Conservation (phyloP, 495 filamentous ascomycete genomes). For the Hamigera avellanea region DNA sequence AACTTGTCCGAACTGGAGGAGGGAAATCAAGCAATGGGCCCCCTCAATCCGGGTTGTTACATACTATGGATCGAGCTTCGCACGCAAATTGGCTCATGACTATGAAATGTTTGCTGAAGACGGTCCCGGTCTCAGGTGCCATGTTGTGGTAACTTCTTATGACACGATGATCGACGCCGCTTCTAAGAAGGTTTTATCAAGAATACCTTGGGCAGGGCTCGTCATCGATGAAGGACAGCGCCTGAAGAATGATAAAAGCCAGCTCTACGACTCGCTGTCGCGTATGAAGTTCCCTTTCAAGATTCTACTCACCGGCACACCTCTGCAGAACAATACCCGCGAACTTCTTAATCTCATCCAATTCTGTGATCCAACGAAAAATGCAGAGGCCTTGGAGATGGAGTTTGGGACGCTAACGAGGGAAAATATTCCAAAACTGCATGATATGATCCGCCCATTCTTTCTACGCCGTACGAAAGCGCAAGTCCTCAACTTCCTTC, state of each 20-base stretch:
- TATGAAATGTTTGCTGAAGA: conserved; percentile 76
- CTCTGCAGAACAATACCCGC: conserved; percentile 87
- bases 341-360: conserved; percentile 94
- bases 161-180: conserved; percentile 66
- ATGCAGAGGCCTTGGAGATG: conserved; percentile 61
- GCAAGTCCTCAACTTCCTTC: conserved; percentile 78
- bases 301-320: conserved; percentile 78
- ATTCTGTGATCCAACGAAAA: conserved; percentile 63
- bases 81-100: conserved; percentile 57
- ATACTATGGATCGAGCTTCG: conserved; percentile 65
- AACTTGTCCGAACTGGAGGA: conserved; percentile 92
- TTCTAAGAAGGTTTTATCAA: conserved; percentile 47
- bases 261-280: conserved; percentile 63
- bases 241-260: conserved; percentile 82
- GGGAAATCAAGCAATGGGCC: conserved; percentile 91
- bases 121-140: conserved; percentile 54
- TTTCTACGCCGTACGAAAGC: conserved; percentile 78
- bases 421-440: conserved; percentile 70
- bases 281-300: conserved; percentile 66
- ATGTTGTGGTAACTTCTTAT: conserved; percentile 92
- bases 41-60: conserved; percentile 78
- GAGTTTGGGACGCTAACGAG: conserved; percentile 63
- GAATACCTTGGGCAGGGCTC: conserved; percentile 72
- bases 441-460: conserved; percentile 76
- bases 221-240: conserved; percentile 96